Evolutionary conservation across 345 rosid genomes (phyloP), one percentile per base, ranked within the genome.

Genomic region (Aquilaria sinensis): DNA sequence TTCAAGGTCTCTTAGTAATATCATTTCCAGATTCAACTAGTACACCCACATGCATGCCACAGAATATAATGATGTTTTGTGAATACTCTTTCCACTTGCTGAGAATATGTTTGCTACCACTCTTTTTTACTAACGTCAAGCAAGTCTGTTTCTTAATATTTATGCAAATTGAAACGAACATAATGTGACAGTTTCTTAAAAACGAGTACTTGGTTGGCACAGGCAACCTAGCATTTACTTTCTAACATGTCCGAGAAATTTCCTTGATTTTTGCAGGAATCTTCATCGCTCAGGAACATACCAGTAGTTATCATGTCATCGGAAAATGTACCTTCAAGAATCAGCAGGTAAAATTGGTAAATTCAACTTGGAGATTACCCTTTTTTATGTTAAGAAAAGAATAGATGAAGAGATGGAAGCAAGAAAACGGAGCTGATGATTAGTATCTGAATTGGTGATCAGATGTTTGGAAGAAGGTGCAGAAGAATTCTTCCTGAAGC

Each of bases 231-330:
- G 23, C 23, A 23, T 23, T 23, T 23, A 23, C 23, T 23, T 23
- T 23, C 23, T 23, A 23, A 23, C 23, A 23, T 23, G 23, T 23
- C 23, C 23, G 23, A 23, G 23, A 23, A 23, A 23, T 23, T 31
- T 43, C 29, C 11, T 65, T 9, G 58, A 31, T 59, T 60, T 53
- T 71, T 68, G 61, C 79, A 84, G 87, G 85, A 83, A 70, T 83
- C 90, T 54, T 75, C 86, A 33, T 77, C 77, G 56, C 62, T 85
- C 61, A 83, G 76, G 69, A 66, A 81, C 74, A 83, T 85, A 57
- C 95, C 95, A 3, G 89, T 83, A 5, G 89, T 87, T 55, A 83
- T 87, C 55, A 87, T 85, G 89, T 87, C 95, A 69, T 87, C 95
- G 23, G 91, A 87, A 74, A 85, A 87, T 69, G 90, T 83, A 10